Evolutionary conservation across 2,329 filamentous ascomycete species (phyloP), one percentile per base, ranked within the genome.

Genomic region (Neopestalotiopsis clavispora): DNA sequence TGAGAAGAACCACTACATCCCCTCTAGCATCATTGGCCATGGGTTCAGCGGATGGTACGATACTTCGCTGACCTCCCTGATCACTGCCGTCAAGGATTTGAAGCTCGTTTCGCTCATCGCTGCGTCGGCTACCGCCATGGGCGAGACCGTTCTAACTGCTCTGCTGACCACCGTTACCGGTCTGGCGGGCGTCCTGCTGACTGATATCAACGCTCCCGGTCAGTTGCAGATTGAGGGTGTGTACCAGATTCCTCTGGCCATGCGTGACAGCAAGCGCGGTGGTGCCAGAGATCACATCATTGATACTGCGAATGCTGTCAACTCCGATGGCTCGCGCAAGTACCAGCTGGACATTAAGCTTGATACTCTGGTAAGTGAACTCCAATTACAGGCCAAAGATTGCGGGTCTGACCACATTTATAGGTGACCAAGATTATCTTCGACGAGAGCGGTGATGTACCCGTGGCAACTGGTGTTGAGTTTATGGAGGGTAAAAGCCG

Each of bases 11-110:
- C 42, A 68, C 13, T 68, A 68, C n/a, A 14, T 82, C 2, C 79
- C 78, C 14, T 59, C 20, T 59, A 80, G 79, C 17, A 71, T 82
- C 10, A 38, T 78, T 17, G 86, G 85, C 2, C 88, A 90, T 72
- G 88, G 88, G 1, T 87, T 84, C 71, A 76, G 84, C 64, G 88
- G 87, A 7, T 89, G 86, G 86, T 80, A 88, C n/a, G 78, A 78
- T 14, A 86, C 84, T 9, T 80, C 78, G 64, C 76, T 83, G 23
- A 83, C 84, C 73, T 78, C 87, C n/a, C 72, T 86, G 17, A 83
- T 82, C 42, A 72, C 86, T 67, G 75, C 85, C 56, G 73, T 82
- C 5, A 75, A 82, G 59, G 86, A 87, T 68, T 76, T 79, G 13
- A 81, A 86, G 74, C 76, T 87, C 17, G 72, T 85, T 20, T 84